These are phyloP conservation scores for Leccinum rimulosum DNA, from an alignment of 768 basidiomycete genomes.

Conservation along the genomic window DNA sequence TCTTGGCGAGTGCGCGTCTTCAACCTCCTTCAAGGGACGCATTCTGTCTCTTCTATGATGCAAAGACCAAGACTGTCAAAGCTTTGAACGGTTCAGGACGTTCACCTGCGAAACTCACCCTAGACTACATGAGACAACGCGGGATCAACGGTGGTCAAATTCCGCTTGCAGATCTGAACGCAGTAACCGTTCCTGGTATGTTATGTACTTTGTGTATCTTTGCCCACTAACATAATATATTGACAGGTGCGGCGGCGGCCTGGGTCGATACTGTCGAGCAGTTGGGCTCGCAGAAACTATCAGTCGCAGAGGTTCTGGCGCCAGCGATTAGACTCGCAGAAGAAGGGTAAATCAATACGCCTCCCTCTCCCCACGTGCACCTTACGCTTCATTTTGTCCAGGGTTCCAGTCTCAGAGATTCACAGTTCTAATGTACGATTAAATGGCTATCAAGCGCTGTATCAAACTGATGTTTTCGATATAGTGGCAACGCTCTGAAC, in stretches of 20 bases:
- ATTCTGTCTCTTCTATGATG: slow-evolving; percentile 92
- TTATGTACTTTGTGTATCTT: neutral
- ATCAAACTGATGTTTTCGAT: slow-evolving; percentile 7
- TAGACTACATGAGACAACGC: slow-evolving; percentile 67
- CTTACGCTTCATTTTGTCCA: slow-evolving; percentile 27
- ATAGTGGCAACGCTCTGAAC: slow-evolving; percentile 53
- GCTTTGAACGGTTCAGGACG: slow-evolving; percentile 92
- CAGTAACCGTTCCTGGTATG: slow-evolving; percentile 84
- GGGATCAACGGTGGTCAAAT: slow-evolving; percentile 71
- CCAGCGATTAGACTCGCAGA: slow-evolving; percentile 93
- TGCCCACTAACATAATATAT: slow-evolving; percentile 18
- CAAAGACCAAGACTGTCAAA: slow-evolving; percentile 74
- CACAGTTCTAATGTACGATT: slow-evolving; percentile 54
- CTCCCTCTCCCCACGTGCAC: neutral
- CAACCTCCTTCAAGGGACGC: slow-evolving; percentile 56
- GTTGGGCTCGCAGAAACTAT: slow-evolving; percentile 71
- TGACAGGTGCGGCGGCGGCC: slow-evolving; percentile 82
- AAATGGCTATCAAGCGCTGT: neutral
- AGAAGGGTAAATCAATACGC: slow-evolving; percentile 61
- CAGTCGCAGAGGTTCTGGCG: slow-evolving; percentile 67
- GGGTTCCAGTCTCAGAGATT: slow-evolving; percentile 86
- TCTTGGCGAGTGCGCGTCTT: slow-evolving; percentile 10
- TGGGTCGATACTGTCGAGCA: slow-evolving; percentile 88
- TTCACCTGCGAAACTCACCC: slow-evolving; percentile 73
- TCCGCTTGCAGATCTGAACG: slow-evolving; percentile 77